phyloP scores from a whole-genome alignment of 495 filamentous ascomycete species.

The Penicillium parvum region DNA sequence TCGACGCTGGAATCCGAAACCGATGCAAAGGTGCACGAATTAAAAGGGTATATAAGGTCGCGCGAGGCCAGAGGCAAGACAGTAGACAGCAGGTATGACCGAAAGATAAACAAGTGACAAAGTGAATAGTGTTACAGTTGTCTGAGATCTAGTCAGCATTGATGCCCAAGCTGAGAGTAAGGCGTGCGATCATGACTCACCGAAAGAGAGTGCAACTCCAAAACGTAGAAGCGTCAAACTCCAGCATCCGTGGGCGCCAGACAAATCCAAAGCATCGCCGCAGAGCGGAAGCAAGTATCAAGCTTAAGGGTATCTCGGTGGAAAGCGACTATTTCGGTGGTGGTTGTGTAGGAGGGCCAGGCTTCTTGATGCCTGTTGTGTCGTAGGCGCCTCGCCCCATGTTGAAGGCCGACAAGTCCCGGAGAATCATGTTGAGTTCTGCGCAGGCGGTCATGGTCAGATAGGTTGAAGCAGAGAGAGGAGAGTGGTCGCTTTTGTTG shows the following conservation, averaged over 20 bases:
- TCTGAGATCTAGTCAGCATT: constrained; percentile 24
- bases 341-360: constrained; percentile 48
- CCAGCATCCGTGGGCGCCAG: constrained; percentile 25
- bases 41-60: constrained; percentile 36
- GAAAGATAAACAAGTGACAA: constrained; percentile 18
- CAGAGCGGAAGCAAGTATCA: constrained; percentile 22
- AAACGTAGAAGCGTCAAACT: constrained; percentile 31
- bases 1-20: constrained; percentile 27
- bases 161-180: constrained; percentile 20
- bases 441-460: constrained; percentile 33
- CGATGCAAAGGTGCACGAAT: constrained; percentile 26
- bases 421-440: constrained; percentile 49
- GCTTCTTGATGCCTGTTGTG: constrained; percentile 56
- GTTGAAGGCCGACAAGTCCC: constrained; percentile 46
- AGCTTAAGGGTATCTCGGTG: constrained; percentile 11
- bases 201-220: constrained; percentile 29
- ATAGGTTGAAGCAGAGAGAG: constrained; percentile 3
- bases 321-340: constrained; percentile 32
- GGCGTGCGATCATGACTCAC: constrained; percentile 22
- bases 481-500: not conserved
- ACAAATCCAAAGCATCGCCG: constrained; percentile 23
- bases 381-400: constrained; percentile 60
- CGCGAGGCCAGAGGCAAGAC: constrained; percentile 20
- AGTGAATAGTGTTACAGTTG: constrained; percentile 39
- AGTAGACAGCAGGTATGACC: constrained; percentile 20